These are phyloP conservation scores for Endoconidiophora laricicola DNA, from an alignment of 2,329 filamentous ascomycete species.

Conservation along the genomic window DNA sequence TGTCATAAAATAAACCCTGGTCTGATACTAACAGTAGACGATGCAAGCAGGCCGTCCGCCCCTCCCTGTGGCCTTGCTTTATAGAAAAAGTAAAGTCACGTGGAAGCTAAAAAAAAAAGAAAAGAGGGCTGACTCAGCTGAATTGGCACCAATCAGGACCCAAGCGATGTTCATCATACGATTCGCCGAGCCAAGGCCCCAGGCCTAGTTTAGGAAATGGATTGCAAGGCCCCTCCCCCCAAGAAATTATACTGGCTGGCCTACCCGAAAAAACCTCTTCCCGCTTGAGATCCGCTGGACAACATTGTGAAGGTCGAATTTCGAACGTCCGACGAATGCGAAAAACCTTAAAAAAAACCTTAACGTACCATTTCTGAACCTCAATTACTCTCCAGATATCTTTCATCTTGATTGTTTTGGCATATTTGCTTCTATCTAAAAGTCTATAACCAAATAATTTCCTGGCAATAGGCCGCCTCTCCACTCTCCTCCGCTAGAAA, in stretches of 20 bases:
- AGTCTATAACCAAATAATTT: background rate
- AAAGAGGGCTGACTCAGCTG: slow-evolving; percentile 8
- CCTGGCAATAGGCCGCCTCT: slow-evolving; percentile 8
- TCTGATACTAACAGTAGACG: too few species aligned
- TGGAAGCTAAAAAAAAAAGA: background rate
- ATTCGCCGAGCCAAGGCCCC: background rate
- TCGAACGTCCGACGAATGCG: slow-evolving; percentile 1
- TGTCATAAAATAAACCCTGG: too few species aligned
- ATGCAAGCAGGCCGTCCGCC: too few species aligned
- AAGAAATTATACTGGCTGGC: background rate
- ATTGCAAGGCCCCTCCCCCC: background rate
- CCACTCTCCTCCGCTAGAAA: slow-evolving; percentile 5
- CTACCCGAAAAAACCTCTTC: slow-evolving; percentile 6
- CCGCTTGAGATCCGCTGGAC: slow-evolving; percentile 4
- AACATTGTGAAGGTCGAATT: background rate
- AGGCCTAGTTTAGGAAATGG: too few species aligned
- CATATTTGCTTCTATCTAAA: background rate
- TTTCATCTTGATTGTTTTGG: background rate
- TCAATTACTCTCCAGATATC: background rate
- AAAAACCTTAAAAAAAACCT: background rate
- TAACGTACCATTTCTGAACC: background rate
- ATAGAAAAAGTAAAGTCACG: slow-evolving; percentile 6
- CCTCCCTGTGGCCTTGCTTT: too few species aligned
- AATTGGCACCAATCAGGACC: slow-evolving; percentile 7
- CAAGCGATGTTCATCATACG: slow-evolving; percentile 12